A percentile compares a stretch with the other conserved stretches of the same genome.
Evolutionary conservation across 2,329 filamentous ascomycete genomes (phyloP).

Genomic region (Aspergillus viridinutans): DNA sequence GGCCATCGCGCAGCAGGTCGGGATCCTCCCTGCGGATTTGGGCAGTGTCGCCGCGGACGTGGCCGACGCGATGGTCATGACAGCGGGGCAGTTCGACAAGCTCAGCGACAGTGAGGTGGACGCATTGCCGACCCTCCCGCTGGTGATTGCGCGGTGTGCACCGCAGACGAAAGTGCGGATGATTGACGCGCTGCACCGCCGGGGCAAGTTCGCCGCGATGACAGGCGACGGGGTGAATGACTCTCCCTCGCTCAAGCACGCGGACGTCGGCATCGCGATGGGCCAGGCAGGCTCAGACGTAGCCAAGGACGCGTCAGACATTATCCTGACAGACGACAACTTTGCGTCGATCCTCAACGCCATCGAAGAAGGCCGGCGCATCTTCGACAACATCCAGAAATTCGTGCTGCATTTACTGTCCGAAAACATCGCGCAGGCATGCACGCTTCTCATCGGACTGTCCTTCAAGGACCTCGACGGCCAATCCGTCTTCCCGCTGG

Average conservation of each 20-base stretch:
- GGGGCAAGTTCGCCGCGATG: slow-evolving; percentile 75
- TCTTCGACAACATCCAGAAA: slow-evolving; percentile 88
- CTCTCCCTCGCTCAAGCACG: slow-evolving; percentile 72
- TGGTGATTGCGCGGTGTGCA: slow-evolving; percentile 57
- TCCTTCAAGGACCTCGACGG: slow-evolving; percentile 69
- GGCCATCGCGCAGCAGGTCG: slow-evolving; percentile 73
- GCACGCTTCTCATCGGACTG: slow-evolving; percentile 74
- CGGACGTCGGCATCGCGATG: slow-evolving; percentile 88
- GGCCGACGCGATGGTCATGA: slow-evolving; percentile 66
- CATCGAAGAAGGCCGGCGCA: slow-evolving; percentile 76
- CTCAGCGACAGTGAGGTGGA: slow-evolving; percentile 71
- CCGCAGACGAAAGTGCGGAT: slow-evolving; percentile 73
- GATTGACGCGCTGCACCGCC: slow-evolving; percentile 60
- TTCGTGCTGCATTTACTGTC: slow-evolving; percentile 76
- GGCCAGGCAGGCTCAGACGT: slow-evolving; percentile 76
- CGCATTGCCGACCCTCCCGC: slow-evolving; percentile 49
- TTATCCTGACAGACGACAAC: slow-evolving; percentile 74
- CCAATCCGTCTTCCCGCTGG: slow-evolving; percentile 79
- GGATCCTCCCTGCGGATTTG: slow-evolving; percentile 66
- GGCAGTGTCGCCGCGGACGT: slow-evolving; percentile 57
- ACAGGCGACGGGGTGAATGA: slow-evolving; percentile 89
- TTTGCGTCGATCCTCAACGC: slow-evolving; percentile 82
- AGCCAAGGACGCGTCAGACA: slow-evolving; percentile 64
- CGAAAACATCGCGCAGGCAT: slow-evolving; percentile 79
- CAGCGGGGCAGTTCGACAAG: slow-evolving; percentile 73